These are phyloP conservation scores for Fusarium fracticaudum DNA, from an alignment of 2,329 filamentous ascomycete species.

Conservation along the genomic window DNA sequence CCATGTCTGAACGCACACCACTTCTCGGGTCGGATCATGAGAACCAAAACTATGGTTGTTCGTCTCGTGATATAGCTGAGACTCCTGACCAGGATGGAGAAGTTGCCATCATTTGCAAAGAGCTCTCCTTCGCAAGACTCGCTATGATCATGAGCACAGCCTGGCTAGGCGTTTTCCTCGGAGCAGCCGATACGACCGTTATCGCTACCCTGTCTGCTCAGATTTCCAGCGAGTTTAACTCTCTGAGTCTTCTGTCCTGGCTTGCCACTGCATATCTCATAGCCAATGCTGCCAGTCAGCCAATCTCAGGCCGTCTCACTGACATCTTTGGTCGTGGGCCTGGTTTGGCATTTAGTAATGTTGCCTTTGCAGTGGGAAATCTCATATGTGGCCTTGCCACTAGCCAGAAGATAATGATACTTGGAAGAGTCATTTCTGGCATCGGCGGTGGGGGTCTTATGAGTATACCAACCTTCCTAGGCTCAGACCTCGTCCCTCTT, in stretches of 20 bases:
- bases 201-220: conserved; percentile 81
- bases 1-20: background rate
- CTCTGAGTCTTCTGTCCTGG: conserved; percentile 81
- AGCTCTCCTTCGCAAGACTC: background rate
- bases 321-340: conserved; percentile 81
- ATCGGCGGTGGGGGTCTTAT: conserved; percentile 79
- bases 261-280: conserved; percentile 83
- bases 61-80: rapidly evolving
- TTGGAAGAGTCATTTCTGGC: conserved; percentile 78
- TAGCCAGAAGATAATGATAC: conserved; percentile 71
- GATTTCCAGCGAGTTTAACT: conserved; percentile 81
- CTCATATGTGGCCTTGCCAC: conserved; percentile 77
- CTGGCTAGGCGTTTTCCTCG: conserved; percentile 53
- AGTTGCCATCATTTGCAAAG: background rate
- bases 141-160: background rate
- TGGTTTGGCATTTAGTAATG: conserved; percentile 76
- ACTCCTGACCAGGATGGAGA: background rate
- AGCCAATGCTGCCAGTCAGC: conserved; percentile 70
- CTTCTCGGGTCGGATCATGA: background rate
- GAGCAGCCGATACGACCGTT: conserved; percentile 74
- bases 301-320: conserved; percentile 81
- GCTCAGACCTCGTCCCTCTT: conserved; percentile 72
- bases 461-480: conserved; percentile 70
- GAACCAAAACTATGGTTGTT: background rate
- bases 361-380: conserved; percentile 78